phyloP scores from a whole-genome alignment of 2,329 filamentous ascomycete genomes.

The Furcasterigmium sp. region DNA sequence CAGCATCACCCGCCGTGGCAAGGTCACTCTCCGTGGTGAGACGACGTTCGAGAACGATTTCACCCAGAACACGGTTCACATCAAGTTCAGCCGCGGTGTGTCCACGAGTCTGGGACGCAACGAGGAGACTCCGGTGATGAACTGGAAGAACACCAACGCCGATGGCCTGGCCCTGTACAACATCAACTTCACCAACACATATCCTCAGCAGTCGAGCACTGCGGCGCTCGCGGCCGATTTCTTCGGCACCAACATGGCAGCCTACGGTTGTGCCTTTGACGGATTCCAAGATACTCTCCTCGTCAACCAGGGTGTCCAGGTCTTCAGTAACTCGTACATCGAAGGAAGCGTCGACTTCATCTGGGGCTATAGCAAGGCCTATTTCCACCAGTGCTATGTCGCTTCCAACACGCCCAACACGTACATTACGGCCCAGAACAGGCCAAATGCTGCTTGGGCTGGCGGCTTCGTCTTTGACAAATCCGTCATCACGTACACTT shows the following conservation, averaged over 20 bases:
- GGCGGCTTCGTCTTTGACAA: conserved; percentile 27
- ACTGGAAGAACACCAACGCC: conserved; percentile 35
- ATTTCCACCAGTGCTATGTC: conserved; percentile 30
- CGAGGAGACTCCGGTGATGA: conserved; percentile 37
- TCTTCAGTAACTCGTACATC: conserved; percentile 37
- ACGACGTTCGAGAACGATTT: conserved; percentile 26
- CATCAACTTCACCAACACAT: conserved; percentile 44
- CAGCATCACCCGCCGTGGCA: conserved; percentile 38
- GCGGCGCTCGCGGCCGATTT: conserved; percentile 24
- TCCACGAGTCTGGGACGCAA: conserved; percentile 32
- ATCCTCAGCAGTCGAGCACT: conserved; percentile 17
- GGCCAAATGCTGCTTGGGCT: conserved; percentile 18
- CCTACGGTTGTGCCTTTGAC: conserved; percentile 36
- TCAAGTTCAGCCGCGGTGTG: conserved; percentile 29
- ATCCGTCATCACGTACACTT: conserved; percentile 16
- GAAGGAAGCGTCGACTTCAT: conserved; percentile 44
- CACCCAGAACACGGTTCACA: conserved; percentile 27
- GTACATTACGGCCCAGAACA: conserved; percentile 25
- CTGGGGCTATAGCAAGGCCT: conserved; percentile 31
- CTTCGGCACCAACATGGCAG: conserved; percentile 25
- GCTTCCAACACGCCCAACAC: conserved; percentile 25
- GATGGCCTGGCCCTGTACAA: conserved; percentile 54
- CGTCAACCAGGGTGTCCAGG: conserved; percentile 37
- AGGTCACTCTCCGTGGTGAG: conserved; percentile 27
- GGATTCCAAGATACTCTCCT: conserved; percentile 47